Percentiles rank a stretch among this genome's conserved stretches.
Evolutionary conservation across 257 asterid genomes (phyloP).

Genomic region (Solanum rostratum): DNA sequence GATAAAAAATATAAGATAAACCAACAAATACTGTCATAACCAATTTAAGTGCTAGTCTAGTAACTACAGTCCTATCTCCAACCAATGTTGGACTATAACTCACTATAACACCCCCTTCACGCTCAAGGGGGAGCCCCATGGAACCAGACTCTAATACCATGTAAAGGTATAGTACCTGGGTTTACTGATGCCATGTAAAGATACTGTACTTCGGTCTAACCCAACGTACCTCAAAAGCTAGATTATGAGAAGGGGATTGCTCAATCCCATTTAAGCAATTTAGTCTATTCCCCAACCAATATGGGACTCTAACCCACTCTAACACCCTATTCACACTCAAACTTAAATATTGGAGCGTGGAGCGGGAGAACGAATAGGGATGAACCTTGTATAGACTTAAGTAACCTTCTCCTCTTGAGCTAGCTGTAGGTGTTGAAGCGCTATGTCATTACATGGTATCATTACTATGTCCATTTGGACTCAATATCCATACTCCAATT

Average conservation of each 20-base stretch:
- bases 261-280: background rate
- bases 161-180: too few relatives aligned
- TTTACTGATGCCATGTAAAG: too few relatives aligned
- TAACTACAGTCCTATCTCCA: background rate
- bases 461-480: too few relatives aligned
- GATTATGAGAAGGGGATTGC: background rate
- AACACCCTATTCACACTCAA: background rate
- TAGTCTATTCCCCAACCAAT: background rate
- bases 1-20: too few relatives aligned
- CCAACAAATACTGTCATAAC: too few relatives aligned
- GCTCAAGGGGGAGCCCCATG: background rate
- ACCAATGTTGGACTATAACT: background rate
- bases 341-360: background rate
- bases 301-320: background rate
- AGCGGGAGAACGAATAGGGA: too few relatives aligned
- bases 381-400: too few relatives aligned
- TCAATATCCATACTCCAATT: too few relatives aligned
- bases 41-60: too few relatives aligned
- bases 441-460: too few relatives aligned
- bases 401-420: too few relatives aligned
- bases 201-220: background rate
- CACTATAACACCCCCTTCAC: background rate
- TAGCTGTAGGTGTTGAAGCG: too few relatives aligned
- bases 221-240: background rate
- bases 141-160: background rate